These are phyloP conservation scores for Globisporangium emineosum DNA, from an alignment of 352 stramenopile species.

Conservation along the genomic window DNA sequence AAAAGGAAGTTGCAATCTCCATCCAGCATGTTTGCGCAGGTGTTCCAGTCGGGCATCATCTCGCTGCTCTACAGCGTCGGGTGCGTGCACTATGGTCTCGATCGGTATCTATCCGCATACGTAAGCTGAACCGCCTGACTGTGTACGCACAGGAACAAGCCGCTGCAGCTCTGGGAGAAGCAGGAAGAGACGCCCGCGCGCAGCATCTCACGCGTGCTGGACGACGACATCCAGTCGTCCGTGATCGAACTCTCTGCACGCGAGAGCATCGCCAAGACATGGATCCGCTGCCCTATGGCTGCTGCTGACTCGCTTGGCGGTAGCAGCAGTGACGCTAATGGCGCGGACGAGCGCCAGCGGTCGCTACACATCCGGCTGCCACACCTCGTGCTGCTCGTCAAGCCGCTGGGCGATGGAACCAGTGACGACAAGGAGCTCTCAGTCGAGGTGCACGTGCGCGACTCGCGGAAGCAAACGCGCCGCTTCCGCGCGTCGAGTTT, in stretches of 20 bases:
- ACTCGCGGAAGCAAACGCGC: constrained; percentile 28
- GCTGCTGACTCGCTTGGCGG: background rate
- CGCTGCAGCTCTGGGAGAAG: constrained; percentile 64
- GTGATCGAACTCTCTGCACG: constrained; percentile 41
- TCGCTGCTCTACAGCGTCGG: constrained; percentile 64
- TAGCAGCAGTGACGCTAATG: background rate
- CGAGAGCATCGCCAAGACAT: constrained; percentile 38
- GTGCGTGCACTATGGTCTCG: constrained; percentile 22
- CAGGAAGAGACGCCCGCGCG: constrained; percentile 24
- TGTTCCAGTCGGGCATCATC: constrained; percentile 50
- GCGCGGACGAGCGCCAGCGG: background rate
- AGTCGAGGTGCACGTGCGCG: constrained; percentile 42
- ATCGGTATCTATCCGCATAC: background rate
- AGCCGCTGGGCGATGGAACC: constrained; percentile 21
- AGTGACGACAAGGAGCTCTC: constrained; percentile 30
- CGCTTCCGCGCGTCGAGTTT: constrained; percentile 52
- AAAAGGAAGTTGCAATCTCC: background rate
- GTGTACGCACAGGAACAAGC: constrained; percentile 27
- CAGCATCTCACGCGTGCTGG: constrained; percentile 44
- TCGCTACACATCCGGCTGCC: constrained; percentile 51
- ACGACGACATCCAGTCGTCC: constrained; percentile 55
- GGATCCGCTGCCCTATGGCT: constrained; percentile 39
- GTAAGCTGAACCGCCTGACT: background rate
- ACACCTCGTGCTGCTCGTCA: constrained; percentile 46
- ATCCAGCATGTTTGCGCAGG: constrained; percentile 39